Evolutionary conservation across 208 protist species (phyloP), one percentile per base, ranked within the genome.

Genomic region (Leishmania guyanensis): DNA sequence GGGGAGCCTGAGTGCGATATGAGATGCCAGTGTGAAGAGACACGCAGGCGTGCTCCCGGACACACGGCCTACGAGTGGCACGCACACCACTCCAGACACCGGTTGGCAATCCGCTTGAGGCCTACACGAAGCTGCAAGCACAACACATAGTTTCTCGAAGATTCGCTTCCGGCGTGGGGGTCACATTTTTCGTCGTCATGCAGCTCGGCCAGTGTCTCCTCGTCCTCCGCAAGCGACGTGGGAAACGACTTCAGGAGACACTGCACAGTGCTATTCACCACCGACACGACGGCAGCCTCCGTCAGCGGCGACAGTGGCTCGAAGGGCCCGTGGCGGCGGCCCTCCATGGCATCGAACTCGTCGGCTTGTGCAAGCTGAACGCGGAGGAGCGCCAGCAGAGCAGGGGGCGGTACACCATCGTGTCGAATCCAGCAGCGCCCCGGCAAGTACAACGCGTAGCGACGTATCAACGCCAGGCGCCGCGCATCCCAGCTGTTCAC

Each of bases 351-450:
- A 20, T 68, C 81, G 69, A 98, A 94, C 83, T 98, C 93, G 26
- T 91, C 84, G 8, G 84, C 90, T 72, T 92, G 74, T 22, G 93
- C 93, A n/a, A 97, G 75, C 64, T 92, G 84, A 17, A 98, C 78
- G 8, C 93, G 93, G 65, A 98, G 81, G 22, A 96, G 88, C 9
- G 93, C 95, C 29, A 88, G 71, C 71, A 97, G 90, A 6, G 95
- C 92, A 12, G 84, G 79, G 22, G 84, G 89, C 26, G 92, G 92
- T 58, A 90, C 79, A 43, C 93, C 95, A 60, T 80, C 80, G 74
- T 83, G 36, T 14, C 78, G 73, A 39, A 98, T 78, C 93, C 93
- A 97, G 80, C 88, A 95, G 39, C 90, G 87, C 17, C 86, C 86
- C 2, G 79, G 85, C 66, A 89, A 71, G 74, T 88, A 82, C 33